Evolutionary conservation across 1,284 basidiomycete genomes (phyloP), one percentile per base, ranked within the genome.

Genomic region (Porodaedalea pini): DNA sequence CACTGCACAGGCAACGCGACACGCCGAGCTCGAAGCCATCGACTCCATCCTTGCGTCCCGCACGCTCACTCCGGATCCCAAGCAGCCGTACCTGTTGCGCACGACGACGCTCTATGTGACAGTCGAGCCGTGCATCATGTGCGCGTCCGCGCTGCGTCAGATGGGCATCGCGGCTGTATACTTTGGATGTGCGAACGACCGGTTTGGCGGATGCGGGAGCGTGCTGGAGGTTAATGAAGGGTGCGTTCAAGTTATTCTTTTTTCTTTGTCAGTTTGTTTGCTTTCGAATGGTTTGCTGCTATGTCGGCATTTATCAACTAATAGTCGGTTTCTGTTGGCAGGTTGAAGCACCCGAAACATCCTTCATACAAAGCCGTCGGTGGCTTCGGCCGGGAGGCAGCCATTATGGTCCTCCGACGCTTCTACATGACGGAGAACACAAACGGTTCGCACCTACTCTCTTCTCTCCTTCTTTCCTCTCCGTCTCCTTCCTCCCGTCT

Each of bases 91-190:
- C 63, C 89, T 92, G 2, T 81, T 98, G 41, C 79, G 80, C 1
- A 77, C 82, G 11, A 95, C 93, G 21, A 92, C 86, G 2, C 83
- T 99, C 17, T 99, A 99, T 70, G 97, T 99, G 54, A 99, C 97
- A 0, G 95, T 99, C 54, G 97, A 99, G 73, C 97, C 97, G 0
- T 99, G 97, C 71, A 93, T 99, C 68, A 99, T 99, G 97, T 99
- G 97, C 65, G 93, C 94, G 3, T 92, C 91, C 27, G 97, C 96
- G 4, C 78, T 99, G 47, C 82, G 96, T 51, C 96, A 99, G 72
- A 75, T 96, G 60, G 95, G 96, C 5, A 94, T 99, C 67, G 83
- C 85, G 57, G 81, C 88, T 58, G 96, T 98, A 2, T 92, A 88
- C 58, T 98, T 93, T 69, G 97, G 97, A 0, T 97, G 93, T 66